phyloP scores from a whole-genome alignment of 192 early-diverging fungal genomes.

The Entomortierella beljakovae region DNA sequence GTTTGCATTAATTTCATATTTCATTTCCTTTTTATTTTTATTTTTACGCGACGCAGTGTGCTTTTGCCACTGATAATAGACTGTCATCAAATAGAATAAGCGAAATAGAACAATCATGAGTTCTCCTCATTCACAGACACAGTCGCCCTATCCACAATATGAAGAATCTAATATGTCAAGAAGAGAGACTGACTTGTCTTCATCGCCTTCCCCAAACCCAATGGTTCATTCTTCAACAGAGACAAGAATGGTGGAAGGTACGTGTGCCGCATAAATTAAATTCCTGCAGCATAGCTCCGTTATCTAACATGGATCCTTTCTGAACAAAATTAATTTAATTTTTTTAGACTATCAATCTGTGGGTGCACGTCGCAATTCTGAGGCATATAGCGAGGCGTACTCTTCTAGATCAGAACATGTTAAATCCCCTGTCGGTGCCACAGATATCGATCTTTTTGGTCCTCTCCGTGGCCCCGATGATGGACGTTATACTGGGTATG shows the following conservation, averaged over 20 bases:
- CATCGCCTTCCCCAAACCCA: constrained; percentile 15
- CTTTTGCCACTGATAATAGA: not conserved
- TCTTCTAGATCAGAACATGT: constrained; percentile 28
- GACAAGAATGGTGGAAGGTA: constrained; percentile 30
- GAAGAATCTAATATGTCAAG: constrained; percentile 1
- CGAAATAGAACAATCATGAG: constrained; percentile 9
- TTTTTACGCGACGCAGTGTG: not conserved
- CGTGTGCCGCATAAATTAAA: not conserved
- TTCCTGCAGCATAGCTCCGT: not conserved
- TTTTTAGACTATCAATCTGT: not conserved
- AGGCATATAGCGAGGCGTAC: constrained; percentile 40
- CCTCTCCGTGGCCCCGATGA: constrained; percentile 65
- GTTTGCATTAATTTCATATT: not conserved
- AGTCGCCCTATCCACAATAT: constrained; percentile 13
- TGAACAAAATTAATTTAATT: no score
- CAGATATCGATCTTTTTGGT: constrained; percentile 54
- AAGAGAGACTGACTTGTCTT: constrained; percentile 12
- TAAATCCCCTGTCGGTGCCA: constrained; percentile 17
- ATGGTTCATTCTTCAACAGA: constrained; percentile 8
- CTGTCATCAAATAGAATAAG: not conserved
- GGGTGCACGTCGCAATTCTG: constrained; percentile 17
- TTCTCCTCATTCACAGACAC: constrained; percentile 9
- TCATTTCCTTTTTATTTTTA: not conserved
- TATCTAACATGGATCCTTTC: not conserved
- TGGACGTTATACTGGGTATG: constrained; percentile 76